Percentiles rank a stretch among this genome's conserved stretches.
phyloP scores from a whole-genome alignment of 2,329 filamentous ascomycete genomes.

The Gaeumannomyces tritici region DNA sequence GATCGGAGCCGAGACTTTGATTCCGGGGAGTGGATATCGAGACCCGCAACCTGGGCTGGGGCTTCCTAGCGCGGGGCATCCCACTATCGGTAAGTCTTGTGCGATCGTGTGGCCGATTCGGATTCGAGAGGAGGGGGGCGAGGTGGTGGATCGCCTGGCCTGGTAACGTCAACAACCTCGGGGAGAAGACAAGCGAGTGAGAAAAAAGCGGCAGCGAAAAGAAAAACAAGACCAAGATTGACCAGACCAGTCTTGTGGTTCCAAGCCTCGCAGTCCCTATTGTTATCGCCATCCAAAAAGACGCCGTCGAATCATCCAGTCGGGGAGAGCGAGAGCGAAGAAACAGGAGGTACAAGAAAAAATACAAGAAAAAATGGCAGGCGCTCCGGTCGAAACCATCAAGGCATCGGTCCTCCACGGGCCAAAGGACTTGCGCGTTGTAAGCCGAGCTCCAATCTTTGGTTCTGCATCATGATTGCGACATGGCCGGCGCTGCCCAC shows the following conservation, averaged over 20 bases:
- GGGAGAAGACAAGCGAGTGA: not conserved
- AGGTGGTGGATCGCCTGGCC: not conserved
- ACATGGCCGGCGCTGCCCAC: not conserved
- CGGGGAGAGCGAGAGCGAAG: not conserved
- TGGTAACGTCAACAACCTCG: not conserved
- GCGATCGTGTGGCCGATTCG: not conserved
- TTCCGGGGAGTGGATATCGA: not conserved
- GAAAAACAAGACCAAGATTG: not conserved
- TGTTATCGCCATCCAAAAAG: not conserved
- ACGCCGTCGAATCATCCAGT: too few species aligned
- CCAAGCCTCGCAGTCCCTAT: not conserved
- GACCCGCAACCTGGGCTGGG: not conserved
- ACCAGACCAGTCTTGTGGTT: too few species aligned
- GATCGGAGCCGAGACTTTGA: not conserved
- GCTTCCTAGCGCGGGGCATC: not conserved
- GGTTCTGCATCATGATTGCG: slow-evolving; percentile 5
- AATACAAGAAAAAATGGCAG: not conserved
- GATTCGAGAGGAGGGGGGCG: not conserved
- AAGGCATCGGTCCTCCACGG: slow-evolving; percentile 39
- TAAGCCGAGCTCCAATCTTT: slow-evolving; percentile 17
- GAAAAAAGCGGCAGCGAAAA: not conserved
- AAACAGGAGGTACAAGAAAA: too few species aligned
- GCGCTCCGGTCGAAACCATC: slow-evolving; percentile 9
- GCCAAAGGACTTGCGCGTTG: slow-evolving; percentile 35
- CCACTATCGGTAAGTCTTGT: not conserved